phyloP scores from a whole-genome alignment of 352 stramenopile genomes.

The Thraustochytrium sp. region DNA sequence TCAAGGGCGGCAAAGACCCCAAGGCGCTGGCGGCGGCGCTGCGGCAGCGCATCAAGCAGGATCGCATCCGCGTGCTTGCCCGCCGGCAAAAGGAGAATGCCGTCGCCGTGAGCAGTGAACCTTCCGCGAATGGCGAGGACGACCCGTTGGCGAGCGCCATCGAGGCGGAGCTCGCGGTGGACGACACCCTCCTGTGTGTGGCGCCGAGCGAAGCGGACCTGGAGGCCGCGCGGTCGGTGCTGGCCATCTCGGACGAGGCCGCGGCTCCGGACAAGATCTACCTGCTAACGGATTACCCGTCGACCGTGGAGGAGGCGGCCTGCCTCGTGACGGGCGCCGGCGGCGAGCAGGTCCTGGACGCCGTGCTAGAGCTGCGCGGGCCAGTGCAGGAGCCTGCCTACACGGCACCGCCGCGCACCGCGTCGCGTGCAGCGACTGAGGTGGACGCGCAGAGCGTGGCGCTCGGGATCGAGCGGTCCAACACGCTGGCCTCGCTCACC shows the following conservation, averaged over 20 bases:
- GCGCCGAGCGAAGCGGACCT: background rate
- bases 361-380: background rate
- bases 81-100: background rate
- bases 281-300: background rate
- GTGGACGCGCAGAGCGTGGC: background rate
- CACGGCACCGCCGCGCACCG: background rate
- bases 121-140: background rate
- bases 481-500: background rate
- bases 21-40: background rate
- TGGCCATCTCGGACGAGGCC: background rate
- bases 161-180: background rate
- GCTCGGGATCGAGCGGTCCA: background rate
- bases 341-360: background rate
- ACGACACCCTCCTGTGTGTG: constrained; percentile 5
- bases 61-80: background rate
- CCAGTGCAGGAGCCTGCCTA: background rate
- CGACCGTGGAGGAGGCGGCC: background rate
- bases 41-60: constrained; percentile 15
- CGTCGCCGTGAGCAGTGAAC: background rate
- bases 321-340: background rate
- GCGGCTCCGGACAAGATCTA: constrained; percentile 5
- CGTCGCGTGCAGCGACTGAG: background rate
- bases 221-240: background rate
- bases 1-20: constrained; percentile 7
- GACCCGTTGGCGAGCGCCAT: background rate